These are phyloP conservation scores for Leishmania tropica DNA, from an alignment of 208 protist species.

Conservation along the genomic window DNA sequence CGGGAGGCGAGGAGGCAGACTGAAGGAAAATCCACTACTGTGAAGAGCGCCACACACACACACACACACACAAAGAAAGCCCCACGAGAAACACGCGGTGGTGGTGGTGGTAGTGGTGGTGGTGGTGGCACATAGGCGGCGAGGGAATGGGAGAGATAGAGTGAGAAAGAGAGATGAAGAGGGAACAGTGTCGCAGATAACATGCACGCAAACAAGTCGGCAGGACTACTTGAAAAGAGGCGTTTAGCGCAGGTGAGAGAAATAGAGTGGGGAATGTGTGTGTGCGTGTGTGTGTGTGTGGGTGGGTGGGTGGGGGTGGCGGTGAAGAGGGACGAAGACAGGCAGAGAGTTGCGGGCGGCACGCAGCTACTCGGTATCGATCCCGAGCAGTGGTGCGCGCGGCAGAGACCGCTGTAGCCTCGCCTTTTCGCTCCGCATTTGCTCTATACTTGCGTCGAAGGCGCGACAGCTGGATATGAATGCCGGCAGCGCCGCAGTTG, in stretches of 20 bases:
- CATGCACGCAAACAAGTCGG: background rate
- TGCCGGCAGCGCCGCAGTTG: slow-evolving; percentile 42
- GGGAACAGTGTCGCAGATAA: background rate
- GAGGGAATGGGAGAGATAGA: background rate
- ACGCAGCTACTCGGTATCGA: slow-evolving; percentile 7
- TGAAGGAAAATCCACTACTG: background rate
- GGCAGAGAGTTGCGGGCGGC: too few relatives aligned
- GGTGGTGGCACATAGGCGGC: too few relatives aligned
- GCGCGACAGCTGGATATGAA: slow-evolving; percentile 47
- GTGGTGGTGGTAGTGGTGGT: background rate
- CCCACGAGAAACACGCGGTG: background rate
- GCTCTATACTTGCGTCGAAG: slow-evolving; percentile 60
- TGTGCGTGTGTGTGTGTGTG: too few relatives aligned
- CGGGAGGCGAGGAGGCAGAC: too few relatives aligned
- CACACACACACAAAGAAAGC: background rate
- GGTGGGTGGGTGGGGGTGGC: background rate
- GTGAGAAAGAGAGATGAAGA: too few relatives aligned
- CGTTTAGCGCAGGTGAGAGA: background rate
- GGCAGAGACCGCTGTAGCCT: slow-evolving; percentile 37
- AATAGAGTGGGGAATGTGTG: too few relatives aligned
- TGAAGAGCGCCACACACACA: background rate
- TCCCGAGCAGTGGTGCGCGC: slow-evolving; percentile 27
- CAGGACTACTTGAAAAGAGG: background rate
- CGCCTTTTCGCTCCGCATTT: slow-evolving; percentile 47
- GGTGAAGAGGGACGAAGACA: background rate